A percentile compares a stretch with the other conserved stretches of the same genome.
Conservation (phyloP, 2,329 filamentous ascomycete genomes). For the Talaromyces sp. region DNA sequence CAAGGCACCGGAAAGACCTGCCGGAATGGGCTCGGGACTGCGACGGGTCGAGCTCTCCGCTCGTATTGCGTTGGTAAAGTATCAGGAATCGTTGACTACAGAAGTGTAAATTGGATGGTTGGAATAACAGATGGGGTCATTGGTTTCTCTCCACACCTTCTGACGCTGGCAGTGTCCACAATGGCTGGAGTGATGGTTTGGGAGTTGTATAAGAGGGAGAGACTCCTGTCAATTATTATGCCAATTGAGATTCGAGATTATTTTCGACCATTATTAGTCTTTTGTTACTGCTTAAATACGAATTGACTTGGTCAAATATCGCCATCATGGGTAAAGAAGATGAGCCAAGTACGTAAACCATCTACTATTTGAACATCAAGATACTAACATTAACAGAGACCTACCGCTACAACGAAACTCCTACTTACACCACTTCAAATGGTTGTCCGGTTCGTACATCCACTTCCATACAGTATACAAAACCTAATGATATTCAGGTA, state of each 20-base stretch:
- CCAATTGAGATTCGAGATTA: not conserved
- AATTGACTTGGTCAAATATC: not conserved
- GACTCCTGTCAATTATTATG: not conserved
- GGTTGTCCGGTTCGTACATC: conserved; percentile 46
- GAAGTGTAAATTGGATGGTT: not conserved
- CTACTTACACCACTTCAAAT: conserved; percentile 59
- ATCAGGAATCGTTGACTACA: not conserved
- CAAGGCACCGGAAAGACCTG: conserved; percentile 2
- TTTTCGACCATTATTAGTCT: not conserved
- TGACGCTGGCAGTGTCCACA: not conserved
- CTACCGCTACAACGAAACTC: conserved; percentile 56
- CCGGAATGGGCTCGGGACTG: not conserved
- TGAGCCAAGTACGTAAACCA: conserved; percentile 27
- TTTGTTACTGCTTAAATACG: not conserved
- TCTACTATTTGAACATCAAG: too few relatives aligned
- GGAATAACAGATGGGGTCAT: not conserved
- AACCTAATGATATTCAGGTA: conserved; percentile 30
- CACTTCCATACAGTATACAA: too few relatives aligned
- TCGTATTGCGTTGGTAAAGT: not conserved
- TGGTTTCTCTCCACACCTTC: not conserved
- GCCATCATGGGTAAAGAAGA: conserved; percentile 38
- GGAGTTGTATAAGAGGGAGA: not conserved
- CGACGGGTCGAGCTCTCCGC: not conserved
- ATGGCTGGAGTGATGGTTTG: not conserved
- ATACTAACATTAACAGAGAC: conserved; percentile 27